Conservation (phyloP, 2,329 filamentous ascomycete species). For the Botrytis byssoidea region DNA sequence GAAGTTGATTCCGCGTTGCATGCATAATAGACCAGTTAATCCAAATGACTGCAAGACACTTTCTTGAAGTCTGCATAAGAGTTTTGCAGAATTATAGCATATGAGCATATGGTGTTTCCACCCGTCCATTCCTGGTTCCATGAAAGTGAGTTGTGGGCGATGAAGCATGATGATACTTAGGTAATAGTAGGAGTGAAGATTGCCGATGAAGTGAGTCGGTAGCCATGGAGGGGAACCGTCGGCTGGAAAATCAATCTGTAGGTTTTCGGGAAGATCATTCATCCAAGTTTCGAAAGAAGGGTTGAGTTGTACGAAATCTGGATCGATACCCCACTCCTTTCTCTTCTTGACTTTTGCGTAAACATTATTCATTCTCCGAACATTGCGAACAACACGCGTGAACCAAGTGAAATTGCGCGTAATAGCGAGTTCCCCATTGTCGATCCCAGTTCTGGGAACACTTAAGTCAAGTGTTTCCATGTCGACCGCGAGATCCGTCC, state of each 20-base stretch:
- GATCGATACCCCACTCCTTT: slow-evolving; percentile 84
- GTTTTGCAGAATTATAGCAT: slow-evolving; percentile 81
- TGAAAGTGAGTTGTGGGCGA: slow-evolving; percentile 77
- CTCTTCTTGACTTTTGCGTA: slow-evolving; percentile 72
- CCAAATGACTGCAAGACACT: slow-evolving; percentile 74
- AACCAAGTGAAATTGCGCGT: slow-evolving; percentile 84
- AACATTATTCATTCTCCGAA: slow-evolving; percentile 72
- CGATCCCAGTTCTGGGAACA: slow-evolving; percentile 63
- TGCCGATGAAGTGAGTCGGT: slow-evolving; percentile 82
- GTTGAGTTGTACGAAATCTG: slow-evolving; percentile 77
- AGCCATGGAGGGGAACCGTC: slow-evolving; percentile 83
- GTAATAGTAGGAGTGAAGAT: slow-evolving; percentile 86
- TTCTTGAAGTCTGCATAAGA: slow-evolving; percentile 83
- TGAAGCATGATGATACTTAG: slow-evolving; percentile 83
- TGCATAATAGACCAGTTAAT: slow-evolving; percentile 77
- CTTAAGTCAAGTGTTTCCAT: slow-evolving; percentile 74
- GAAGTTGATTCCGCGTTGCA: slow-evolving; percentile 93
- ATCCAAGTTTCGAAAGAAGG: slow-evolving; percentile 75
- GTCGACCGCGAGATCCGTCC: slow-evolving; percentile 74
- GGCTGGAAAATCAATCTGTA: slow-evolving; percentile 72
- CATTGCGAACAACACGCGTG: slow-evolving; percentile 71
- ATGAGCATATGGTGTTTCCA: slow-evolving; percentile 89
- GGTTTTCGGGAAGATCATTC: slow-evolving; percentile 71
- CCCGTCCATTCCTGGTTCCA: slow-evolving; percentile 71
- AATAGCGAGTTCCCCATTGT: slow-evolving; percentile 73